Percentiles rank a stretch among this genome's conserved stretches.
phyloP scores from a whole-genome alignment of 306 rosid genomes.

The Quercus alba region DNA sequence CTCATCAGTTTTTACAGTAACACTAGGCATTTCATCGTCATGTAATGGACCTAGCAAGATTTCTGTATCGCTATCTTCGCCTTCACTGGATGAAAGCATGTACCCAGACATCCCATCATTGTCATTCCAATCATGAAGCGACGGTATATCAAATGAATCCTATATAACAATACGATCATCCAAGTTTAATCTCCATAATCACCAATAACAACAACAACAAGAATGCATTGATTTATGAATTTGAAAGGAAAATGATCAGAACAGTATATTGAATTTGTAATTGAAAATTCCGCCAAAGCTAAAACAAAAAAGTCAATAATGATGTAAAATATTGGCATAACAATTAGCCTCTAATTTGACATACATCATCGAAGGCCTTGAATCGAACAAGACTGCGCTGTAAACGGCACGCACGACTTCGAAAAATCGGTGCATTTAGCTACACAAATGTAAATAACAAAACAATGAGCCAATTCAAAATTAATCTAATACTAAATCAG shows the following conservation, averaged over 20 bases:
- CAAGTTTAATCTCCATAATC: constrained; percentile 4
- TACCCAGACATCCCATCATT: constrained; percentile 38
- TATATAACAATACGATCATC: constrained; percentile 16
- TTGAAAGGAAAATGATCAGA: background rate
- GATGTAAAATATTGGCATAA: background rate
- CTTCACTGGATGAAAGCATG: constrained; percentile 61
- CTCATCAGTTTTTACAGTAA: constrained; percentile 47
- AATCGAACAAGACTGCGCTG: constrained; percentile 23
- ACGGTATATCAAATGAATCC: constrained; percentile 60
- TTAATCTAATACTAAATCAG: too few species aligned
- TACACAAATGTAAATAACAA: constrained; percentile 25
- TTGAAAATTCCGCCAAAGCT: too few species aligned
- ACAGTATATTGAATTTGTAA: too few species aligned
- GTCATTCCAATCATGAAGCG: constrained; percentile 53
- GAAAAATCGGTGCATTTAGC: constrained; percentile 32
- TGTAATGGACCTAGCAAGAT: constrained; percentile 41
- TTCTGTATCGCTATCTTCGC: constrained; percentile 72
- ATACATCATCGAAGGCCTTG: constrained; percentile 60
- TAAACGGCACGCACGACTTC: constrained; percentile 14
- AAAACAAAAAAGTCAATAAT: too few species aligned
- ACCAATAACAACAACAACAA: background rate
- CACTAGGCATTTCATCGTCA: constrained; percentile 75
- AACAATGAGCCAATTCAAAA: background rate
- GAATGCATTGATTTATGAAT: background rate
- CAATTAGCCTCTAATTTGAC: background rate